These are phyloP conservation scores for Penicillium maclennaniae DNA, from an alignment of 495 filamentous ascomycete species.

Conservation along the genomic window DNA sequence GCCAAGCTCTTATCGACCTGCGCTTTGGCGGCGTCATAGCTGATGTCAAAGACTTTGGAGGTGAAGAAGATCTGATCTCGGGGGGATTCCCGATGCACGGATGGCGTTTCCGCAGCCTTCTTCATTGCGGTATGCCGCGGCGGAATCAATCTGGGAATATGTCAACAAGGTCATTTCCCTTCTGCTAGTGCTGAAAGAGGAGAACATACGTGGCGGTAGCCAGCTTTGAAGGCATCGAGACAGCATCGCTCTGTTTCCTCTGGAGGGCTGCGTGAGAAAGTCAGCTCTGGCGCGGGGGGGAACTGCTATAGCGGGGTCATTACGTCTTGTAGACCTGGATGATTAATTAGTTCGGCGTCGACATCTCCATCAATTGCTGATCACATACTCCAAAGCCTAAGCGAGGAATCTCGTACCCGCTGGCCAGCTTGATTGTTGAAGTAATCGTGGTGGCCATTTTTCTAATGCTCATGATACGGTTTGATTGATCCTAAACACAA, in stretches of 20 bases:
- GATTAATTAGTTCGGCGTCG: neutral
- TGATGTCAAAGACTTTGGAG: conserved; percentile 57
- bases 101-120: conserved; percentile 56
- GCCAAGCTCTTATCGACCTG: conserved; percentile 54
- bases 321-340: conserved; percentile 67
- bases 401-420: conserved; percentile 66
- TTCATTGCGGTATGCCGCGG: conserved; percentile 63
- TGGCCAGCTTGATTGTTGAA: conserved; percentile 56
- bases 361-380: neutral
- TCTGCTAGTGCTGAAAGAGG: neutral
- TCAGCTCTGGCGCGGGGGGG: neutral
- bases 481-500: neutral
- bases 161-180: neutral
- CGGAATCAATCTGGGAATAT: conserved; percentile 50
- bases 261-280: conserved; percentile 5
- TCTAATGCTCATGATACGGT: conserved; percentile 2
- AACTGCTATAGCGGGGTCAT: neutral
- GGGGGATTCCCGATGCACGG: conserved; percentile 35
- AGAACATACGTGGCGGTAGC: conserved; percentile 60
- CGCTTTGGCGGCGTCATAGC: conserved; percentile 53
- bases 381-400: conserved; percentile 62
- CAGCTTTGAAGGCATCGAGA: conserved; percentile 55
- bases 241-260: conserved; percentile 9
- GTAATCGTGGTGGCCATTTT: conserved; percentile 17
- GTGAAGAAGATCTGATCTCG: conserved; percentile 66